Evolutionary conservation across 2,329 filamentous ascomycete species (phyloP).

Genomic region (Alternaria solani): DNA sequence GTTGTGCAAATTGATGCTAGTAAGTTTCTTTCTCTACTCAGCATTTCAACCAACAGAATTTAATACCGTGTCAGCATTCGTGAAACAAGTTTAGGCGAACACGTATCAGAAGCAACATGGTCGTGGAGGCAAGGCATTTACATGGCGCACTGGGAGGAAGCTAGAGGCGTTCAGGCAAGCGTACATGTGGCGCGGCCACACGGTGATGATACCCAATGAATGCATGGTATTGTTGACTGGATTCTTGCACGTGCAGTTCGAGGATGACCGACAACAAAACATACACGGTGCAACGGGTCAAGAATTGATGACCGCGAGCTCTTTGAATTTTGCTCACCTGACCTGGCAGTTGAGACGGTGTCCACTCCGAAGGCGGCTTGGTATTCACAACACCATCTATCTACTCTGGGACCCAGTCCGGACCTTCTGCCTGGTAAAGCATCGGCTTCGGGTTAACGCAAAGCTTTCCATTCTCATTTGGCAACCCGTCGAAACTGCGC

Average conservation of each 20-base stretch:
- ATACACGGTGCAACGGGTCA: background rate
- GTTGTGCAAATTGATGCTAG: constrained; percentile 95
- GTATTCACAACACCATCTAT: background rate
- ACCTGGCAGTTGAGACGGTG: background rate
- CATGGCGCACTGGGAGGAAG: constrained; percentile 8
- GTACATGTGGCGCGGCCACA: background rate
- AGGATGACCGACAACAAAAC: background rate
- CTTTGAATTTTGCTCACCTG: background rate
- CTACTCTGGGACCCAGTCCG: background rate
- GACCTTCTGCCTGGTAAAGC: constrained; percentile 2
- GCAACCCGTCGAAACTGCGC: background rate
- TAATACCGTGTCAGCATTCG: constrained; percentile 15
- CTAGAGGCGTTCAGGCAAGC: constrained; percentile 3
- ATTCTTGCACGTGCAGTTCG: background rate
- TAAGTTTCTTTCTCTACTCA: constrained; percentile 63
- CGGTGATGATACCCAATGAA: constrained; percentile 14
- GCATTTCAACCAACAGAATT: background rate
- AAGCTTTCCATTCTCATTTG: background rate
- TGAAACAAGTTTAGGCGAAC: constrained; percentile 20
- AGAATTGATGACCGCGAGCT: background rate
- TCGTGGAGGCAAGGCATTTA: background rate
- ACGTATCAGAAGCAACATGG: background rate
- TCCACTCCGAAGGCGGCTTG: background rate
- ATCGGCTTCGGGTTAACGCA: background rate
- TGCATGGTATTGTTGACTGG: constrained; percentile 7